Percentiles rank a stretch among this genome's conserved stretches.
phyloP scores from a whole-genome alignment of 1,139 yeast species.

The Pichia sp. region DNA sequence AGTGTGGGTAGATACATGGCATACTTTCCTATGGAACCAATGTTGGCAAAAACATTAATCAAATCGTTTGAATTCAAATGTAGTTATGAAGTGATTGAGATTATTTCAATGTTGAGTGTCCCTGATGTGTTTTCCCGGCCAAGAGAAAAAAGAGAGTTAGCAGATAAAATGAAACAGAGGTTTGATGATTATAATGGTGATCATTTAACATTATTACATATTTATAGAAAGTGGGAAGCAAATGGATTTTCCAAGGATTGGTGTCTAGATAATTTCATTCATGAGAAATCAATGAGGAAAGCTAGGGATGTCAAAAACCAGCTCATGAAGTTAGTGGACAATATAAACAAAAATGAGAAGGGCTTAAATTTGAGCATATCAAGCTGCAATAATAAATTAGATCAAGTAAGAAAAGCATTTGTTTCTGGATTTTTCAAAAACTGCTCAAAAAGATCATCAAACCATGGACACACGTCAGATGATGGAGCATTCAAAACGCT shows the following conservation, averaged over 20 bases:
- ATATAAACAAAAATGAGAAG: slow-evolving; percentile 40
- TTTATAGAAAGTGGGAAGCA: slow-evolving; percentile 70
- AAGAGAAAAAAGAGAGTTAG: slow-evolving; percentile 61
- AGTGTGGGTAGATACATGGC: slow-evolving; percentile 77
- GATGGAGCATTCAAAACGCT: slow-evolving; percentile 70
- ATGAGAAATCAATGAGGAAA: slow-evolving; percentile 67
- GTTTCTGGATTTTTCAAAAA: slow-evolving; percentile 87
- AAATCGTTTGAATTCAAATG: slow-evolving; percentile 70
- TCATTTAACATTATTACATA: slow-evolving; percentile 79
- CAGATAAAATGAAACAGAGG: slow-evolving; percentile 69
- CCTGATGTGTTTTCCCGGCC: slow-evolving; percentile 85
- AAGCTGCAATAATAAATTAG: slow-evolving; percentile 60
- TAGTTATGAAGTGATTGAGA: slow-evolving; percentile 73
- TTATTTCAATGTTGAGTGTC: slow-evolving; percentile 89
- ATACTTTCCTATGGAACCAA: slow-evolving; percentile 93
- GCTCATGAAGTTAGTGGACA: slow-evolving; percentile 51
- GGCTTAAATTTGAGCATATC: slow-evolving; percentile 17
- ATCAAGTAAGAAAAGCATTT: slow-evolving; percentile 60
- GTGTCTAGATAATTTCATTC: slow-evolving; percentile 79
- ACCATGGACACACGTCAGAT: slow-evolving; percentile 32
- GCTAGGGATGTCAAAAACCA: slow-evolving; percentile 80
- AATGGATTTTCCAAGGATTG: slow-evolving; percentile 58
- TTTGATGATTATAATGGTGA: slow-evolving; percentile 94
- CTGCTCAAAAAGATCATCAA: slow-evolving; percentile 68
- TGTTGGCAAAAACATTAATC: slow-evolving; percentile 73